Evolutionary conservation across 306 rosid species (phyloP).

Genomic region (Cercis canadensis): DNA sequence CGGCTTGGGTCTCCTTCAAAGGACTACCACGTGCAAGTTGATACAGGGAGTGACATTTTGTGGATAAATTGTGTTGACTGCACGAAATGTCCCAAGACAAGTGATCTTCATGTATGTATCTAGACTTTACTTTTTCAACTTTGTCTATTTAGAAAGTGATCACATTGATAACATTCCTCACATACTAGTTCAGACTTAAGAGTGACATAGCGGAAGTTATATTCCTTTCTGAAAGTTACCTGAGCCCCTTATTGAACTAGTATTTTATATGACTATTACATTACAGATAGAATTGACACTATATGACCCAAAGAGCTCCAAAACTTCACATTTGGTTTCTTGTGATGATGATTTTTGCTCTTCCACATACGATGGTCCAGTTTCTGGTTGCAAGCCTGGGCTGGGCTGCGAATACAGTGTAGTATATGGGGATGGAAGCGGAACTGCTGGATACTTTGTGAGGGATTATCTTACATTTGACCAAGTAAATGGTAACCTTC

Average conservation of each 20-base stretch:
- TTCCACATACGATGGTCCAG: conserved; percentile 51
- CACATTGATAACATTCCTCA: conserved; percentile 2
- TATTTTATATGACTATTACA: conserved; percentile 44
- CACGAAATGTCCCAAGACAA: conserved; percentile 66
- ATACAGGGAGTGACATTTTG: conserved; percentile 91
- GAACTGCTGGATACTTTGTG: conserved; percentile 74
- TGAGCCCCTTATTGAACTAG: conserved; percentile 18
- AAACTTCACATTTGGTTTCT: conserved; percentile 55
- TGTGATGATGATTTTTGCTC: conserved; percentile 77
- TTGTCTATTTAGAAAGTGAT: neutral
- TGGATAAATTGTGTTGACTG: conserved; percentile 91
- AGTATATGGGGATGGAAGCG: conserved; percentile 88
- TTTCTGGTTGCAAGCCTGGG: conserved; percentile 61
- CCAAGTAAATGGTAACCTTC: conserved; percentile 54
- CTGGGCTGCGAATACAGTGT: conserved; percentile 66
- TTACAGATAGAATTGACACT: conserved; percentile 72
- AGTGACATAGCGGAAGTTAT: conserved; percentile 10
- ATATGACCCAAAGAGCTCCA: conserved; percentile 63
- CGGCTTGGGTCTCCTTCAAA: conserved; percentile 81
- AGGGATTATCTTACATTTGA: conserved; percentile 67
- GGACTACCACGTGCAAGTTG: conserved; percentile 88
- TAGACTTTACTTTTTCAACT: conserved; percentile 8
- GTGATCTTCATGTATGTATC: conserved; percentile 74
- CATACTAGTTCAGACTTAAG: conserved; percentile 15
- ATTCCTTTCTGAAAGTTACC: neutral